Evolutionary conservation across 2,329 filamentous ascomycete species (phyloP), one percentile per base, ranked within the genome.

Genomic region (Nothophaeocryptopus gaeumannii): DNA sequence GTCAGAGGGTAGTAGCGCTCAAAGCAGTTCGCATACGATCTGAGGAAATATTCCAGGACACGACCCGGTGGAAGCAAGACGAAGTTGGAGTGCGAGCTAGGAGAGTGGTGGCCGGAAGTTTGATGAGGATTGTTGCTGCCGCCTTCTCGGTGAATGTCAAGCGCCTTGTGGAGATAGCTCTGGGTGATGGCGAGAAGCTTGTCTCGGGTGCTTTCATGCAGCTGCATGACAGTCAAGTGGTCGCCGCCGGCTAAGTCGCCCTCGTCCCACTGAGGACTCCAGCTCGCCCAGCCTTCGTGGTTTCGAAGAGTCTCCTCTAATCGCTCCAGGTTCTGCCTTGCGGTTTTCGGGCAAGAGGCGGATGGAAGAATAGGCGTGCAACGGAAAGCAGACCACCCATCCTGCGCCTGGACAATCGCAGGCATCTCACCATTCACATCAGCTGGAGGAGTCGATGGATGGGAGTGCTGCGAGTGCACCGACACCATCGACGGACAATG

Each of bases 111-210:
- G 29, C 57, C 57, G 50, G 47, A 56, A 7, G 4, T 26, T 7
- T 26, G 20, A 43, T 15, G 53, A 30, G 34, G 34, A n/a, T 48
- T 53, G 41, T 40, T 45, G 20, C 39, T 37, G 36, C 49, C 45
- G 10, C 56, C 58, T 52, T 80, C 75, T 39, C 79, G 77, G 65
- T 87, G 84, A 37, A 84, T 85, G 11, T 86, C 82, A 2, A 87
- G 75, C 1, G 85, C 85, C 61, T 85, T 87, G 67, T 86, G 82
- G 8, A 88, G 70, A 63, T 86, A 87, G 36, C 76, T 80, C 64
- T 87, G 84, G 0, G 83, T 86, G 54, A 87, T 86, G 41, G 83
- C 84, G n/a, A 86, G 76, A 60, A 88, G 78, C 63, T 82, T 83
- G 64, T 88, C 85, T 30, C 84, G 76, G 2, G 83, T 83, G 38